Evolutionary conservation across 805 yeast species (phyloP).

Genomic region (Candida michaelii): DNA sequence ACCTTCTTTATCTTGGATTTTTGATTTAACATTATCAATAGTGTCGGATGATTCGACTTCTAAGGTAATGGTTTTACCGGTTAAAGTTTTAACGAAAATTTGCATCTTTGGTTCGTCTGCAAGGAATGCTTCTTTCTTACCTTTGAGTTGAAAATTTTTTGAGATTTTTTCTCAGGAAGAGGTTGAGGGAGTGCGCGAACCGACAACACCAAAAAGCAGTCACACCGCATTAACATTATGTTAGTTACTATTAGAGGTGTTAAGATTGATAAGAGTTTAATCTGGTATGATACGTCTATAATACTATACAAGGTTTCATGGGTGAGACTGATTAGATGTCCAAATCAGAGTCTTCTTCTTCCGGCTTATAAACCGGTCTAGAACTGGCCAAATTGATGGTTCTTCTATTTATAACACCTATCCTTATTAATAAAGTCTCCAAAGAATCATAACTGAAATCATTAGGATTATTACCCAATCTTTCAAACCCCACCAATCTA

Average conservation of each 20-base stretch:
- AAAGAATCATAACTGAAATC: slow-evolving; percentile 49
- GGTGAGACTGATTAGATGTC: slow-evolving; percentile 9
- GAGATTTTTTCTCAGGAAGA: slow-evolving; percentile 1
- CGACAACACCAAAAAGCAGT: background rate
- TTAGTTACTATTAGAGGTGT: too few relatives aligned
- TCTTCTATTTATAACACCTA: slow-evolving; percentile 19
- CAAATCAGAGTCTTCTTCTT: slow-evolving; percentile 16
- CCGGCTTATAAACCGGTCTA: background rate
- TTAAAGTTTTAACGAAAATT: slow-evolving; percentile 98
- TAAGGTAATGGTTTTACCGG: slow-evolving; percentile 98
- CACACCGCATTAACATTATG: too few relatives aligned
- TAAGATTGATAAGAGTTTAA: too few relatives aligned
- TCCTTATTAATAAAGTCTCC: slow-evolving; percentile 35
- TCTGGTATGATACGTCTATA: too few relatives aligned
- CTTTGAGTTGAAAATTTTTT: slow-evolving; percentile 15
- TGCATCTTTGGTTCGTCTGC: slow-evolving; percentile 57
- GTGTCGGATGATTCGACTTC: slow-evolving; percentile 99
- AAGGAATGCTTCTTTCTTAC: slow-evolving; percentile 51
- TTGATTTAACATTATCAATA: slow-evolving; percentile 97
- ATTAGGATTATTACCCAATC: slow-evolving; percentile 47
- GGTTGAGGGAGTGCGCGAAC: background rate
- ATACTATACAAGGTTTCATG: background rate
- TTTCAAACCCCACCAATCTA: slow-evolving; percentile 69
- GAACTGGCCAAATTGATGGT: slow-evolving; percentile 14
- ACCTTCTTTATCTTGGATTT: slow-evolving; percentile 99